phyloP scores from a whole-genome alignment of 768 basidiomycete species.

The Clitopilus passeckerianus region DNA sequence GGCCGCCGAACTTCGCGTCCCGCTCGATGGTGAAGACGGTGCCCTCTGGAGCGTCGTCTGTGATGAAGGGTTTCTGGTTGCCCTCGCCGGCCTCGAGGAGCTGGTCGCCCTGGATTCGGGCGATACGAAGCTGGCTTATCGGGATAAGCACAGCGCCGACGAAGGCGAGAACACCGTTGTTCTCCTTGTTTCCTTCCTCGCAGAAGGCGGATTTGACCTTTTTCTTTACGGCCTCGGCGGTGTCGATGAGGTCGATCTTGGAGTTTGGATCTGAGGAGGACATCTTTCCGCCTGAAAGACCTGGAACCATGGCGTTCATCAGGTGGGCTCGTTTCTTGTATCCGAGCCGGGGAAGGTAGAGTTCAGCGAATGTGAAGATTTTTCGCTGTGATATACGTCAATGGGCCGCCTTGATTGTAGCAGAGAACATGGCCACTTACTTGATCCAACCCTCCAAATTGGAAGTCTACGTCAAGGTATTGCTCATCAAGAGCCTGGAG shows the following conservation, averaged over 20 bases:
- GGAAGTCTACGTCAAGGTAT: conserved; percentile 93
- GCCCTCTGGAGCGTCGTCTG: conserved; percentile 69
- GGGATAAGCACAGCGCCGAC: conserved; percentile 85
- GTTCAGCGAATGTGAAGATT: conserved; percentile 97
- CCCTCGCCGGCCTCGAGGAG: conserved; percentile 43
- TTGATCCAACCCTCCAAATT: conserved; percentile 98
- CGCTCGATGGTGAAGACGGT: conserved; percentile 78
- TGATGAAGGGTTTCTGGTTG: conserved; percentile 59
- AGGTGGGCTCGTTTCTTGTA: conserved; percentile 94
- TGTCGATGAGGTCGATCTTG: conserved; percentile 96
- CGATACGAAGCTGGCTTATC: conserved; percentile 70
- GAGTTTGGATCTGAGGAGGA: conserved; percentile 96
- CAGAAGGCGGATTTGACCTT: conserved; percentile 94
- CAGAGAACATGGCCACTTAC: conserved; percentile 34
- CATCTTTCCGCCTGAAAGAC: conserved; percentile 95
- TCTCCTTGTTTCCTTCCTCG: conserved; percentile 84
- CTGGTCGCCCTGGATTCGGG: conserved; percentile 45
- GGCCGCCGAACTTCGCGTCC: conserved; percentile 78
- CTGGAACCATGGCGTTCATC: conserved; percentile 98
- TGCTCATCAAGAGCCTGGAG: conserved; percentile 96
- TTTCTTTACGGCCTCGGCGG: conserved; percentile 74
- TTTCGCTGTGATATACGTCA: conserved; percentile 66
- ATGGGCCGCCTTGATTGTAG: neutral
- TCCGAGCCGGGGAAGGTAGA: conserved; percentile 90
- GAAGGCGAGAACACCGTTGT: conserved; percentile 88